Percentiles rank a stretch among this genome's conserved stretches.
Conservation (phyloP, 2,329 filamentous ascomycete genomes). For the Sporothrix variecibatus region DNA sequence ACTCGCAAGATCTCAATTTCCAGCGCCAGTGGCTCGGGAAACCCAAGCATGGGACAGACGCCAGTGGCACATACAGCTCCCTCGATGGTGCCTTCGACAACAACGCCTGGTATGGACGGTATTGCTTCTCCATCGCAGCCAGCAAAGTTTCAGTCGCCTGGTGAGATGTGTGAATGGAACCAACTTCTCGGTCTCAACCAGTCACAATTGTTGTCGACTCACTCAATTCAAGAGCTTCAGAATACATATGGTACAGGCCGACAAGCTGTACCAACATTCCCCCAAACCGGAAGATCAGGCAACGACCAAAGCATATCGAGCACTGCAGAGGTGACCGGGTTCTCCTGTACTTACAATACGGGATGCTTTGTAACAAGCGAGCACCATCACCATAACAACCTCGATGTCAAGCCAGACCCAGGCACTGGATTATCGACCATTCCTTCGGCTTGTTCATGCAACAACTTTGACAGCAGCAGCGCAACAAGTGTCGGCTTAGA, state of each 20-base stretch:
- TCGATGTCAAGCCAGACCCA: not conserved
- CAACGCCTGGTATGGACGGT: not conserved
- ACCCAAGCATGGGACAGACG: not conserved
- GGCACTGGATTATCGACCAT: not conserved
- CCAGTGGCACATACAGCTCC: not conserved
- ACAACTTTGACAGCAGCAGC: not conserved
- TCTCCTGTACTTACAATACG: not conserved
- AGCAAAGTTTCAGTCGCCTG: not conserved
- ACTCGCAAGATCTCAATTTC: conserved; percentile 4
- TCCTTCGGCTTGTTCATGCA: conserved; percentile 7
- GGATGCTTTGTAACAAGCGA: conserved; percentile 10
- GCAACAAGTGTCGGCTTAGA: not conserved
- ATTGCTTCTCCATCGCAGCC: not conserved
- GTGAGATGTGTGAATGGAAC: conserved; percentile 15
- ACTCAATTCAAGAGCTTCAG: not conserved
- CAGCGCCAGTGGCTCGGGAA: not conserved
- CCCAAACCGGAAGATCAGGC: not conserved
- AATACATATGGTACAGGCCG: not conserved
- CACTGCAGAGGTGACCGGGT: not conserved
- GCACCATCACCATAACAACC: conserved; percentile 19
- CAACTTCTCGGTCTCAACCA: not conserved
- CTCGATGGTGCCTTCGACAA: not conserved
- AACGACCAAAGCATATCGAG: not conserved
- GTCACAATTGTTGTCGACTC: not conserved
- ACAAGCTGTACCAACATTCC: not conserved